Base-by-base conservation (phyloP, 306 rosid genomes). In the Pterocarpus macrocarpus region DNA sequence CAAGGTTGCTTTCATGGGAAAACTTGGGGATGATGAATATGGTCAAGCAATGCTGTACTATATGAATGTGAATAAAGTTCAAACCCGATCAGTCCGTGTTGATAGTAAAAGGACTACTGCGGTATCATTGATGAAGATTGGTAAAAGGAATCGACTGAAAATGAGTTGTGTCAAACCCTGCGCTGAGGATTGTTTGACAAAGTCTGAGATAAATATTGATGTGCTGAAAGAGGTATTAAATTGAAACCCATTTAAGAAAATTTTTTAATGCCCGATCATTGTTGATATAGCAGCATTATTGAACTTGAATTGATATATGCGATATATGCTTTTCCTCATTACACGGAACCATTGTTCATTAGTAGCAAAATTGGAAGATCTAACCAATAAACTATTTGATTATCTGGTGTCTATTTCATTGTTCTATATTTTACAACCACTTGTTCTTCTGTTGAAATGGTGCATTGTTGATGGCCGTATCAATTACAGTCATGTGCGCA, bases 1-100 rank as follows among this genome's bases (percentile, higher is more conserved):
- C 65, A 95, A 90, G 84, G 98, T 93, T 68, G 98, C 96, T 78
- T 90, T 95, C 85, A 95, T 95, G 99, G 99, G 99, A 81, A 95
- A 93, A 82, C 94, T 95, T 76, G 99, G 92, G 39, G 91, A 90
- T 84, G 99, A 95, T 82, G 91, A 88, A 0, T 93, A 81, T 83
- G 99, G 99, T 81, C 90, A 80, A 63, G 94, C 93, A 11, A 81
- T 95, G 96, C 73, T 95, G 64, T 90, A 90, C 80, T 90, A 89
- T 79, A 81, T 95, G 97, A 95, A 95, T 70, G 82, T 65, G 41
- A 95, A 91, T 75, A 87, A 86, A 13, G 98, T 95, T 32, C 99
- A 93, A 81, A 95, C 99, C 36, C 92, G 99, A n/a, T 88, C 98
- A 4, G 96, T 93, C 36, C 76, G 82, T 35, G 13, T 95, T 43